phyloP scores from a whole-genome alignment of 768 basidiomycete genomes.

The Leccinum broughii region DNA sequence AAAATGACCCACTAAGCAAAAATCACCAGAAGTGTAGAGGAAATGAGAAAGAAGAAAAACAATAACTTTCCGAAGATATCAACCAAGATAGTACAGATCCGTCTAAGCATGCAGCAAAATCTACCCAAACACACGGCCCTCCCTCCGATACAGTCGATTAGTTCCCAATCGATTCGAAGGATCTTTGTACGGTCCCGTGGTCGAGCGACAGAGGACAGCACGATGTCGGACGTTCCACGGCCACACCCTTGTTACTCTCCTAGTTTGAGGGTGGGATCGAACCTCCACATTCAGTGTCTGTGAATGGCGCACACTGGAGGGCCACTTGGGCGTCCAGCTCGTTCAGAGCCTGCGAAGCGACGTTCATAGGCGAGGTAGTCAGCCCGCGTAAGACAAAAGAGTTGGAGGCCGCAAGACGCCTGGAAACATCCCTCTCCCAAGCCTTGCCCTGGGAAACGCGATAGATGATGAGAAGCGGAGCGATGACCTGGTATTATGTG shows the following conservation, averaged over 20 bases:
- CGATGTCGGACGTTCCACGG: background rate
- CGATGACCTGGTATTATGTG: slow-evolving; percentile 42
- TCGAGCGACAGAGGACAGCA: background rate
- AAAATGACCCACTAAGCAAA: too few relatives aligned
- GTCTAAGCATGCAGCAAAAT: background rate
- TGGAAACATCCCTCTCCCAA: slow-evolving; percentile 32
- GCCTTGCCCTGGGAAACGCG: slow-evolving; percentile 47
- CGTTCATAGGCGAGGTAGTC: background rate
- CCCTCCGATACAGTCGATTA: background rate
- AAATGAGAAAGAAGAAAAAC: too few relatives aligned
- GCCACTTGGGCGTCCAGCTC: slow-evolving; percentile 15
- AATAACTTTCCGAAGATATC: too few relatives aligned
- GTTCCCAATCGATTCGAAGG: background rate
- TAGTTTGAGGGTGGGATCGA: background rate
- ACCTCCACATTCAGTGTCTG: slow-evolving; percentile 1
- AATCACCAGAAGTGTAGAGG: too few relatives aligned
- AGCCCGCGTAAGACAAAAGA: slow-evolving; percentile 15
- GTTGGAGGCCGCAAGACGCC: background rate
- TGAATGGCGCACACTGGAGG: slow-evolving; percentile 8
- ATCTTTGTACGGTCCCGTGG: background rate
- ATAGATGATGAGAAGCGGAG: slow-evolving; percentile 48
- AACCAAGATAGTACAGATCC: background rate
- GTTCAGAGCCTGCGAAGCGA: background rate
- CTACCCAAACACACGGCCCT: background rate
- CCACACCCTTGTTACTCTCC: background rate